Evolutionary conservation across 768 basidiomycete species (phyloP).

Genomic region (Pleurotus djamor): DNA sequence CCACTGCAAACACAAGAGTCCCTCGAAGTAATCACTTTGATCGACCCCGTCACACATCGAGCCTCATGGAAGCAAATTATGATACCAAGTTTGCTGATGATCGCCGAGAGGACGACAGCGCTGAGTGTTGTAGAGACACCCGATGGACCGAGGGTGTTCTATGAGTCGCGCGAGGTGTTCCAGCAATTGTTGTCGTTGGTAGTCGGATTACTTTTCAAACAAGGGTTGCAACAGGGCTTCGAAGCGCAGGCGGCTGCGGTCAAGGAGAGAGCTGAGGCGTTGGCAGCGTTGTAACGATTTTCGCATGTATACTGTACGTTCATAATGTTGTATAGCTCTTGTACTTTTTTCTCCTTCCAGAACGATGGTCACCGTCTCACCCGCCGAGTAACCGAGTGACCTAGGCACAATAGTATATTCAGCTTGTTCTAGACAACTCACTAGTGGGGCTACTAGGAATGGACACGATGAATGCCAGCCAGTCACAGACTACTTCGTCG

Average conservation of each 20-base stretch:
- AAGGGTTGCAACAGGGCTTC: conserved; percentile 4
- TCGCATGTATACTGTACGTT: neutral
- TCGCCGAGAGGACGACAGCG: conserved; percentile 25
- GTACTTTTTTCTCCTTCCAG: too few species aligned
- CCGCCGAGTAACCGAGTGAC: too few species aligned
- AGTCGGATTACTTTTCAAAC: neutral
- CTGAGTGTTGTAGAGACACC: conserved; percentile 16
- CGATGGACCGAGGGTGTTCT: conserved; percentile 21
- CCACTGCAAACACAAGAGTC: conserved; percentile 21
- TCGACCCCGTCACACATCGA: conserved; percentile 19
- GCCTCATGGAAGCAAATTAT: conserved; percentile 24
- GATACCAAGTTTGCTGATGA: conserved; percentile 21
- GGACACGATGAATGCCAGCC: neutral
- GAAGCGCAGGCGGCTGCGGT: conserved; percentile 3
- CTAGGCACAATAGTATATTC: too few species aligned
- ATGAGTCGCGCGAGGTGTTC: conserved; percentile 27
- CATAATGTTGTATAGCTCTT: too few species aligned
- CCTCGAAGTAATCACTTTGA: conserved; percentile 26
- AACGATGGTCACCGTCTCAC: too few species aligned
- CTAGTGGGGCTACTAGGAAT: too few species aligned
- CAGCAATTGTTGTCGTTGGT: neutral
- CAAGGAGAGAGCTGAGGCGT: neutral
- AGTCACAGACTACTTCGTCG: conserved; percentile 7
- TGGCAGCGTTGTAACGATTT: neutral
- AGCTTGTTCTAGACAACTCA: too few species aligned